Base-by-base conservation (phyloP, 257 asterid species). In the Marsdenia floribunda region DNA sequence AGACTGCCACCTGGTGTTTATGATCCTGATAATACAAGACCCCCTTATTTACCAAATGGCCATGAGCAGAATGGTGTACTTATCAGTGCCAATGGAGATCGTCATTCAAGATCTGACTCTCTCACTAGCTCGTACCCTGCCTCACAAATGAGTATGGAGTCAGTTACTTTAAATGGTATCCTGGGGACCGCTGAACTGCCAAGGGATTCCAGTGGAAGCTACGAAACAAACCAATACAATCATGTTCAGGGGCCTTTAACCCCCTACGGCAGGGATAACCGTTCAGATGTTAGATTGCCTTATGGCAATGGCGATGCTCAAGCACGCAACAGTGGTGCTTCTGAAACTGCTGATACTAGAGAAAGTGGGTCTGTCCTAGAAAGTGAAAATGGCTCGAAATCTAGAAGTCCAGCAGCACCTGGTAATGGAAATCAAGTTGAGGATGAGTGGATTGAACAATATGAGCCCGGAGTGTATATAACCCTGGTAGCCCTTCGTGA, bases 381-480 rank as follows among this genome's bases (percentile, higher is more conserved):
- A 4, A 78, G 79, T 73, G 92, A 83, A 57, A 79, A 82, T 35
- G 88, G 88, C 72, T 72, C 72, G 61, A 92, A 75, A 82, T 82
- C 97, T 6, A 86, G 88, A 73, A 86, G 73, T 75, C 29, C 87
- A 3, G 78, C 40, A 18, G 81, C 83, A 58, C 83, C 91, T 12
- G 90, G 87, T 29, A 86, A 73, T 82, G 86, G 83, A 53, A 82
- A 83, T 85, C 92, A 89, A 67, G 83, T 92, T 53, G 99, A 89
- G 76, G 92, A 93, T 6, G 99, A 90, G 83, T 92, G 97, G 96
- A 94, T 89, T 59, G 98, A 94, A 71, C 96, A 92, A 75, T 92
- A 90, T 46, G 99, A 92, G 78, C 90, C 91, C 9, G 99, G 99
- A 55, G 99, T 94, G 66, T 92, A 90, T 78, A 88, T 94, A 70